Percentiles rank a stretch among this genome's conserved stretches.
Evolutionary conservation across 2,329 filamentous ascomycete species (phyloP).

Genomic region (Epichloe festucae): DNA sequence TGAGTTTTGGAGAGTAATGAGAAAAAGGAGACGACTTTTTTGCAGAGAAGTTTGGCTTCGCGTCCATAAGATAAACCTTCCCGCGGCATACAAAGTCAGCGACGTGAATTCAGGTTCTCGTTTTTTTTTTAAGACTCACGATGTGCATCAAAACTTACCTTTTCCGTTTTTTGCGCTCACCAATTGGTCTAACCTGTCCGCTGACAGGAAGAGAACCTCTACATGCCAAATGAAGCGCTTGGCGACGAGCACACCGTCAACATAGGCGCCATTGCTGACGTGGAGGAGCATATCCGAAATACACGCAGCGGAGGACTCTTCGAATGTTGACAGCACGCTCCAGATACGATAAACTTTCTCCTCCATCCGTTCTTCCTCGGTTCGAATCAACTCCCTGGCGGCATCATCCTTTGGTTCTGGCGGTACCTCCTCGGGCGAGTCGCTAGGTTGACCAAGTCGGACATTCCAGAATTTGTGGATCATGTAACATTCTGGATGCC

Average conservation of each 20-base stretch:
- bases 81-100: not conserved
- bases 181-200: conserved; percentile 68
- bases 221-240: conserved; percentile 96
- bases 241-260: conserved; percentile 87
- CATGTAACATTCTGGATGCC: conserved; percentile 99
- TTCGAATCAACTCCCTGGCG: conserved; percentile 62
- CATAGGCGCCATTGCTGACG: conserved; percentile 92
- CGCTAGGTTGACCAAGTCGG: conserved; percentile 54
- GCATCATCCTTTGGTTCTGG: conserved; percentile 36
- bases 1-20: conserved; percentile 89
- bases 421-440: conserved; percentile 31
- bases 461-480: conserved; percentile 99
- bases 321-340: conserved; percentile 93
- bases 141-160: conserved; percentile 36
- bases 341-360: conserved; percentile 97
- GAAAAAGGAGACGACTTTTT: conserved; percentile 98
- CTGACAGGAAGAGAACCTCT: conserved; percentile 79
- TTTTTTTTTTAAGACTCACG: not conserved
- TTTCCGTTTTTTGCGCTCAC: conserved; percentile 60
- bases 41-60: conserved; percentile 98
- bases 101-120: not conserved
- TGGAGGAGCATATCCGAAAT: conserved; percentile 98
- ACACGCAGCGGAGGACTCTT: conserved; percentile 93
- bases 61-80: conserved; percentile 77
- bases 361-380: conserved; percentile 88